Evolutionary conservation across 345 rosid genomes (phyloP).

Genomic region (Gossypium mustelinum): DNA sequence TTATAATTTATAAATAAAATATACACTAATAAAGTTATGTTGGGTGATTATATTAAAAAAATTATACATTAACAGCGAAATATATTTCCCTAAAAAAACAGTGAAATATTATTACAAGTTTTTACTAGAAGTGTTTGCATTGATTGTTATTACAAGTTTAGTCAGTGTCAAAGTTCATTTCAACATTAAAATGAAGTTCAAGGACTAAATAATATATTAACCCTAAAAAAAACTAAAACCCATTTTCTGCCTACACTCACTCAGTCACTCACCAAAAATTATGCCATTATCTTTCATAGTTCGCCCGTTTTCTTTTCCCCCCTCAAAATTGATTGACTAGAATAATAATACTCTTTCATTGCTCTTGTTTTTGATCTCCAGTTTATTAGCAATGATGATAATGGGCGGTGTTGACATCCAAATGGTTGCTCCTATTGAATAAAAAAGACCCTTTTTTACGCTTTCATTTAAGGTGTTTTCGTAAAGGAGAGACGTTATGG

Average conservation of each 20-base stretch:
- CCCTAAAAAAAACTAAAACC: neutral
- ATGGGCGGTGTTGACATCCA: neutral
- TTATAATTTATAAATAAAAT: no score
- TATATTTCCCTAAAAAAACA: no score
- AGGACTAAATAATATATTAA: no score
- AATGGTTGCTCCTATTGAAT: neutral
- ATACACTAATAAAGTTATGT: no score
- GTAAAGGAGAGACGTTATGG: constrained; percentile 27
- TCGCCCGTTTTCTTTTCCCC: constrained; percentile 22
- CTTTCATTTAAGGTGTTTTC: neutral
- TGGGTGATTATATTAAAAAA: no score
- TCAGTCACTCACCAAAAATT: constrained; percentile 25
- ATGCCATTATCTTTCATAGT: constrained; percentile 30
- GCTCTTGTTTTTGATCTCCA: neutral
- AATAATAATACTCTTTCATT: neutral
- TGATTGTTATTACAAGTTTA: no score
- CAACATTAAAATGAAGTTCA: no score
- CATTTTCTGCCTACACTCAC: constrained; percentile 36
- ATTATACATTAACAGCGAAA: no score
- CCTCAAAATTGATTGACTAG: neutral
- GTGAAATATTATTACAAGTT: no score
- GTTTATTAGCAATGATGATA: neutral
- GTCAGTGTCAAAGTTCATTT: no score
- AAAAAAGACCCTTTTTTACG: neutral
- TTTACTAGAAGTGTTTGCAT: no score